Percentiles rank a stretch among this genome's conserved stretches.
phyloP scores from a whole-genome alignment of 106 monocot genomes.

The Allium sativum region DNA sequence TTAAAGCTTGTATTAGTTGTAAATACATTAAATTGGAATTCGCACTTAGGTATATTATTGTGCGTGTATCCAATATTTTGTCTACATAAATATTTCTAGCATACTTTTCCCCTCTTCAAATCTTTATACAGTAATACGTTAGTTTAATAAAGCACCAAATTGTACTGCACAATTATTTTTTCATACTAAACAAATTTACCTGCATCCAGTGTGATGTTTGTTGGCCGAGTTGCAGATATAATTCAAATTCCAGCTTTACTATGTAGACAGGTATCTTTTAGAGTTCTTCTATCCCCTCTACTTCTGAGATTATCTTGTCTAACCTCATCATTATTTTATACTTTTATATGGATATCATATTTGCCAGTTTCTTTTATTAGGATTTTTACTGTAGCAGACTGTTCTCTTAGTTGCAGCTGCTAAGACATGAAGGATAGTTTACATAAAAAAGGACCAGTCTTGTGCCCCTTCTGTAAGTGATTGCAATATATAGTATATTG shows the following conservation, averaged over 20 bases:
- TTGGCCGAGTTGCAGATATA: constrained; percentile 86
- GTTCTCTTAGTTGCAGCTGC: constrained; percentile 94
- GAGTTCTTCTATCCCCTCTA: neutral
- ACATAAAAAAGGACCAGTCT: constrained; percentile 98
- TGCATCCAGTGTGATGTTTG: constrained; percentile 77
- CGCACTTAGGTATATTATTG: too few species aligned
- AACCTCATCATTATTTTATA: neutral
- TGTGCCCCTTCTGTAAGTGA: constrained; percentile 89
- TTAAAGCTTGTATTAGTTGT: too few species aligned
- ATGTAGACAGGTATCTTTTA: constrained; percentile 68
- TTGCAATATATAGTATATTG: neutral
- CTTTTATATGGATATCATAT: neutral
- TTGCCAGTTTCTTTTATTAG: too few species aligned
- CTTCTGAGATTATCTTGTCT: too few species aligned
- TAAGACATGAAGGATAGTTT: constrained; percentile 85
- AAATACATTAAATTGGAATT: too few species aligned
- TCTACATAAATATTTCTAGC: too few species aligned
- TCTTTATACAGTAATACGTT: too few species aligned
- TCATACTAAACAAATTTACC: constrained; percentile 4
- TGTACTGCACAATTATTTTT: too few species aligned
- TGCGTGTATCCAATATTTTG: too few species aligned
- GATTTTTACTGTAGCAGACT: constrained; percentile 39
- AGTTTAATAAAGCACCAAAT: too few species aligned
- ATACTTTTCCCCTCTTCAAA: too few species aligned
- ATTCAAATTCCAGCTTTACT: constrained; percentile 98